Percentiles rank a stretch among this genome's conserved stretches.
These are phyloP conservation scores for Crithidia bombi DNA, from an alignment of 208 protist genomes.

Conservation along the genomic window DNA sequence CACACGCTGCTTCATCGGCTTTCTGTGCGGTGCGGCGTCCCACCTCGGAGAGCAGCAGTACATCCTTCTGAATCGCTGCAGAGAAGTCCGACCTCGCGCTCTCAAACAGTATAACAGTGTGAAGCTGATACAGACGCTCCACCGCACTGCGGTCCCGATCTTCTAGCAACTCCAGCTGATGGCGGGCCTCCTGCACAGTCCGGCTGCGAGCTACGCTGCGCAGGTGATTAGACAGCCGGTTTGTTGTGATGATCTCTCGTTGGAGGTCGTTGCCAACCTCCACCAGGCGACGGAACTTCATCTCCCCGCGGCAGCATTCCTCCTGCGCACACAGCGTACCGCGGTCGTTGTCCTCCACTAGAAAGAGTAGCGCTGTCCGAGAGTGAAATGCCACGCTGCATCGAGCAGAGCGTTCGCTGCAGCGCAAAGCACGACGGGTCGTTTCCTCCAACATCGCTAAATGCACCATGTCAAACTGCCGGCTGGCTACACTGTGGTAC, in stretches of 20 bases:
- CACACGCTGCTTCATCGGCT: slow-evolving; percentile 8
- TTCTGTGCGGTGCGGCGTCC: slow-evolving; percentile 11
- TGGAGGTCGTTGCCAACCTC: slow-evolving; percentile 52
- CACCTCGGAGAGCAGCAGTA: slow-evolving; percentile 17
- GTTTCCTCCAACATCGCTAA: slow-evolving; percentile 36
- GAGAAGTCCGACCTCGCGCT: slow-evolving; percentile 21
- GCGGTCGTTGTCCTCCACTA: slow-evolving; percentile 19
- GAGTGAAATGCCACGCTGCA: neutral
- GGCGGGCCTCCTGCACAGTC: slow-evolving; percentile 10
- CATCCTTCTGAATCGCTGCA: slow-evolving; percentile 26
- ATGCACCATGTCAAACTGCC: slow-evolving; percentile 17
- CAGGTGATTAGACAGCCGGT: slow-evolving; percentile 18
- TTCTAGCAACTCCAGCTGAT: slow-evolving; percentile 24
- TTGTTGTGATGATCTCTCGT: slow-evolving; percentile 24
- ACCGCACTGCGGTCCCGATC: slow-evolving; percentile 14
- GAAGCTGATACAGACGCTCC: slow-evolving; percentile 26
- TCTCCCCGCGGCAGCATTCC: slow-evolving; percentile 30
- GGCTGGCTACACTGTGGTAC: neutral
- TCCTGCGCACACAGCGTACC: slow-evolving; percentile 17
- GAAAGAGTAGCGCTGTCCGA: slow-evolving; percentile 1
- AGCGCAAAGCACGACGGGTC: slow-evolving; percentile 24
- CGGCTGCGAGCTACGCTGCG: slow-evolving; percentile 22
- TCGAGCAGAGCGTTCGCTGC: slow-evolving; percentile 1
- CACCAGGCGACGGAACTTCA: slow-evolving; percentile 47
- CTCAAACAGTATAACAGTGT: slow-evolving; percentile 24